Conservation (phyloP, 768 basidiomycete species). For the Trichaptum fuscoviolaceum region DNA sequence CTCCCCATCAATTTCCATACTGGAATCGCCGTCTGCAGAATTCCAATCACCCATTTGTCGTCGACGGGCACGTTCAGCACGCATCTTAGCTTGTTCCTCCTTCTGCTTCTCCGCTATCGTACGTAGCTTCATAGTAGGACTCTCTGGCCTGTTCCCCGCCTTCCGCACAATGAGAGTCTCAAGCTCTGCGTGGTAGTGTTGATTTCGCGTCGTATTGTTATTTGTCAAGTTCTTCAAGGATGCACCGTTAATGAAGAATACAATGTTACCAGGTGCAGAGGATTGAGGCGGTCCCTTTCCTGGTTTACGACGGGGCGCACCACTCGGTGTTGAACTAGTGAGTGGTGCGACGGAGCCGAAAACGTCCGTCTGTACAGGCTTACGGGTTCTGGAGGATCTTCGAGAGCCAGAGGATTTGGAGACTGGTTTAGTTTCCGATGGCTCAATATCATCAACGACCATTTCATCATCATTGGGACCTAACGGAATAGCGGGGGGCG, state of each 20-base stretch:
- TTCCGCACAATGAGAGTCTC: constrained; percentile 68
- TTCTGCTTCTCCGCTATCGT: constrained; percentile 62
- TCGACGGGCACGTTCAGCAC: constrained; percentile 57
- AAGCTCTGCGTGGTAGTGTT: constrained; percentile 55
- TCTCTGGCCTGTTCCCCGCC: constrained; percentile 68
- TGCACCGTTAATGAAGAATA: constrained; percentile 61
- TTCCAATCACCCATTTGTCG: constrained; percentile 34
- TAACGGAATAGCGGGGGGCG: background rate
- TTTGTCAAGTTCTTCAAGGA: constrained; percentile 67
- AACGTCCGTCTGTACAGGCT: constrained; percentile 1
- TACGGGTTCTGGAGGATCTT: background rate
- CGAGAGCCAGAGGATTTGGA: background rate
- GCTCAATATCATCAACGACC: background rate
- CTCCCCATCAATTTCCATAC: constrained; percentile 3
- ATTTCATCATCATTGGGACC: background rate
- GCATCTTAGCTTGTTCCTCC: constrained; percentile 51
- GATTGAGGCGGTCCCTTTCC: constrained; percentile 17
- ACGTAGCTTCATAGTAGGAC: constrained; percentile 69
- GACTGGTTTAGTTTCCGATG: background rate
- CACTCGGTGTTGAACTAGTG: background rate
- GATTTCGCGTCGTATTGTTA: constrained; percentile 69
- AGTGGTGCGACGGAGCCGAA: background rate
- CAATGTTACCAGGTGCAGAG: constrained; percentile 30
- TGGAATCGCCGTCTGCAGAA: constrained; percentile 18
- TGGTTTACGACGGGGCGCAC: background rate